These are phyloP conservation scores for Phytophthora pseudosyringae DNA, from an alignment of 352 stramenopile genomes.

Conservation along the genomic window DNA sequence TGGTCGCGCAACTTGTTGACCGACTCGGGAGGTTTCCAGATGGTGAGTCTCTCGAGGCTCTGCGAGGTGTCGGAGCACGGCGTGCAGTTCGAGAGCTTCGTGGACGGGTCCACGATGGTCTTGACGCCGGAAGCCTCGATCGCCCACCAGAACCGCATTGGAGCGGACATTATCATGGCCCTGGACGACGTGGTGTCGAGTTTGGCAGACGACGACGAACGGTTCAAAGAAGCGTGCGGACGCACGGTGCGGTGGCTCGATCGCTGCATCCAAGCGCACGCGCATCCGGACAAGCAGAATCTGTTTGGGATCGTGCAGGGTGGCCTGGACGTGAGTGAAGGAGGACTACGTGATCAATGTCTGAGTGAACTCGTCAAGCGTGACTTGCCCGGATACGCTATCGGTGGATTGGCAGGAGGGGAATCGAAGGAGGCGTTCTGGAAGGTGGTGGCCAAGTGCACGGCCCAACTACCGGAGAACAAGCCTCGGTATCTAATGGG, in stretches of 20 bases:
- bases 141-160: conserved; percentile 96
- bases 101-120: conserved; percentile 91
- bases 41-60: conserved; percentile 96
- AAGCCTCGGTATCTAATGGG: conserved; percentile 99
- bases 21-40: conserved; percentile 98
- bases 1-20: conserved; percentile 95
- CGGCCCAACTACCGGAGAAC: conserved; percentile 84
- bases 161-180: conserved; percentile 98
- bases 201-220: conserved; percentile 82
- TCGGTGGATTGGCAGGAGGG: conserved; percentile 95
- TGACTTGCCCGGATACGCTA: conserved; percentile 93
- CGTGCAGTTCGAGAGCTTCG: conserved; percentile 87
- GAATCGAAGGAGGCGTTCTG: conserved; percentile 96
- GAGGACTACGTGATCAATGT: conserved; percentile 94
- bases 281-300: conserved; percentile 89
- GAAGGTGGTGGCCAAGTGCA: conserved; percentile 90
- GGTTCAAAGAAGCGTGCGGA: conserved; percentile 93
- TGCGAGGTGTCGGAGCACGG: conserved; percentile 92
- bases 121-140: conserved; percentile 94
- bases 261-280: conserved; percentile 93
- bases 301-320: conserved; percentile 98
- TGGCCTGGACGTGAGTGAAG: conserved; percentile 90
- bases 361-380: conserved; percentile 88
- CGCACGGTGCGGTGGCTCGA: conserved; percentile 96
- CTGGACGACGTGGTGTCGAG: conserved; percentile 97